Base-by-base conservation (phyloP, 345 rosid genomes). In the Xanthoceras sorbifolium region DNA sequence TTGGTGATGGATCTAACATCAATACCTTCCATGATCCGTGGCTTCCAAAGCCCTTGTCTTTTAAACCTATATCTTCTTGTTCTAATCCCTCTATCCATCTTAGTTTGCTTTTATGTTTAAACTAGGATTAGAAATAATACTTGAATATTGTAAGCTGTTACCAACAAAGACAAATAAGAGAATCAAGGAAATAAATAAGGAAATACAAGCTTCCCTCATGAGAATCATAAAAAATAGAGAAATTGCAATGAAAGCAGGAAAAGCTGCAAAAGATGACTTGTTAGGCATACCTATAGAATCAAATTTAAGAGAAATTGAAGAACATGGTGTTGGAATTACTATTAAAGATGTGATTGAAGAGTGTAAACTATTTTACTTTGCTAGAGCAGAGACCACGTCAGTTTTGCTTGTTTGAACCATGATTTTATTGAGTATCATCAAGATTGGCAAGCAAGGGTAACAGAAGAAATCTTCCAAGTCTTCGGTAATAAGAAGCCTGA, bases 331-430 rank as follows among this genome's bases (percentile, higher is more conserved):
- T 1, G 82, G 87, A 23, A 81, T 89, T 82, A 89, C 80, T 69
- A 70, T 83, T 46, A 69, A 84, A 23, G 86, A 90, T 46, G 92
- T 93, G 70, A 82, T 91, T 0, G 94, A 90, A 73, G 97, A 93
- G 79, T 91, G 94, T 78, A 90, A 90, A 68, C 63, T 88, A 64
- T 90, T 93, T 74, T 86, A 91, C 80, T 72, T 91, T 6, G 93
- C 93, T 7, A 94, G 94, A 10, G 87, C 90, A 69, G 93, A 91
- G 79, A 93, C 94, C 77, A 90, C 97, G 0, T 82, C 98, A 6
- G 80, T 78, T 29, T 73, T 91, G 70, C 89, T 91, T 15, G 85
- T 86, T 60, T 93, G 97, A 96, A 88, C 93, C 0, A 78, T 88
- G 79, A 81, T 93, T 65, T 74, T 87, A 72, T 77, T 93, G 8